Evolutionary conservation across 1,284 basidiomycete species (phyloP), one percentile per base, ranked within the genome.

Genomic region (Cryptococcus jaspeensis): DNA sequence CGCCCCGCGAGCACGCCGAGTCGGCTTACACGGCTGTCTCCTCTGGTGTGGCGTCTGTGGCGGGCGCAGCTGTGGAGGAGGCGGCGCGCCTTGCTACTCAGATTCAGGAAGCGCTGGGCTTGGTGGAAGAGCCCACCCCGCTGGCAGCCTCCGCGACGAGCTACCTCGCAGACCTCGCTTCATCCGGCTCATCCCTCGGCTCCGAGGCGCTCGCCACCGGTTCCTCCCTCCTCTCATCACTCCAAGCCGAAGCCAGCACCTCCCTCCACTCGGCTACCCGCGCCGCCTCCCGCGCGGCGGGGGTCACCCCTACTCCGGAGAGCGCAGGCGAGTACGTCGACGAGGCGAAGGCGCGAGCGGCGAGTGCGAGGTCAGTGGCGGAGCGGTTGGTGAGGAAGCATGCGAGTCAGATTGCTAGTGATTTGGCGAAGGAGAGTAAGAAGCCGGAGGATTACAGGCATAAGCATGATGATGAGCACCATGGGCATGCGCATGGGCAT

Each of bases 41-140:
- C 18, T 60, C 61, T 25, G 60, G 64, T 9, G 60, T 60, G n/a
- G 57, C 55, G 20, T 61, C 62, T 16, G 60, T 53, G 13, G 45
- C 39, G 39, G 58, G 48, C n/a, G 61, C 53, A 9, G 57, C 51
- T 12, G 36, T 51, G 13, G 55, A 56, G 18, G 58, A 67, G 44
- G 60, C 56, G 2, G 55, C 57, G 11, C 20, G 36, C 1, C 47
- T 67, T n/a, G 56, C 44, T 15, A 46, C 59, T 0, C 57, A 60
- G 5, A 65, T 69, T 36, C 56, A 59, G 37, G 60, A 63, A 16
- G 59, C 55, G 9, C 45, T 69, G 4, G 67, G 61, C 20, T 36
- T 59, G 2, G 56, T 56, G 13, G 46, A 63, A 20, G 54, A 60
- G 4, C 64, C 62, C 35, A 63, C 59, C 6, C 64, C 65, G 2